Percentiles rank a stretch among this genome's conserved stretches.
Conservation (phyloP, 2,329 filamentous ascomycete genomes). For the Alternaria brassicicola region DNA sequence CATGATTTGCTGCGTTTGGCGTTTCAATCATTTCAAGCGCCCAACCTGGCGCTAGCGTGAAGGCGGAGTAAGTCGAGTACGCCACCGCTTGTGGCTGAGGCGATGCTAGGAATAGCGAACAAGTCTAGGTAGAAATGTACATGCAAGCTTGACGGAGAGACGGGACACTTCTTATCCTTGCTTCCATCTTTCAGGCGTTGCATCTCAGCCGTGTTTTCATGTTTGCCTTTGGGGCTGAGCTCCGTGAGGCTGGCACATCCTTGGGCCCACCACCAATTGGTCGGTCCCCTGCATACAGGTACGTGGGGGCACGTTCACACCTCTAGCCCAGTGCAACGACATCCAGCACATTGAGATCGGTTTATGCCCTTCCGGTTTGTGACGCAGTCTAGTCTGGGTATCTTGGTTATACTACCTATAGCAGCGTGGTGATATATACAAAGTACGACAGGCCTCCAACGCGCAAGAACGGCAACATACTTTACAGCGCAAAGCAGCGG, state of each 20-base stretch:
- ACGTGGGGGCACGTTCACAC: background rate
- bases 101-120: background rate
- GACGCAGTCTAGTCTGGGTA: constrained; percentile 7
- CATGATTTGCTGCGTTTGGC: constrained; percentile 23
- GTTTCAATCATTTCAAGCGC: constrained; percentile 29
- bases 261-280: constrained; percentile 9
- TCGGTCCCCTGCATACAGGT: constrained; percentile 36
- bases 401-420: constrained; percentile 12
- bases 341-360: background rate
- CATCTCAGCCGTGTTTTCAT: background rate
- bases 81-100: constrained; percentile 10
- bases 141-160: background rate
- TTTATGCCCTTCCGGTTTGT: too few relatives aligned
- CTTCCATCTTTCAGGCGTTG: background rate
- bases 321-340: background rate
- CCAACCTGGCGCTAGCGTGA: constrained; percentile 30
- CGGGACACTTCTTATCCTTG: background rate
- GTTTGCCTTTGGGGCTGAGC: background rate
- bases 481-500: background rate
- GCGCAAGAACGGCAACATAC: background rate
- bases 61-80: constrained; percentile 21
- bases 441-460: background rate
- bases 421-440: background rate
- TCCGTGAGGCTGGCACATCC: constrained; percentile 1
- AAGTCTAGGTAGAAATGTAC: background rate